Evolutionary conservation across 1,284 basidiomycete genomes (phyloP).

Genomic region (Moniliella sp.): DNA sequence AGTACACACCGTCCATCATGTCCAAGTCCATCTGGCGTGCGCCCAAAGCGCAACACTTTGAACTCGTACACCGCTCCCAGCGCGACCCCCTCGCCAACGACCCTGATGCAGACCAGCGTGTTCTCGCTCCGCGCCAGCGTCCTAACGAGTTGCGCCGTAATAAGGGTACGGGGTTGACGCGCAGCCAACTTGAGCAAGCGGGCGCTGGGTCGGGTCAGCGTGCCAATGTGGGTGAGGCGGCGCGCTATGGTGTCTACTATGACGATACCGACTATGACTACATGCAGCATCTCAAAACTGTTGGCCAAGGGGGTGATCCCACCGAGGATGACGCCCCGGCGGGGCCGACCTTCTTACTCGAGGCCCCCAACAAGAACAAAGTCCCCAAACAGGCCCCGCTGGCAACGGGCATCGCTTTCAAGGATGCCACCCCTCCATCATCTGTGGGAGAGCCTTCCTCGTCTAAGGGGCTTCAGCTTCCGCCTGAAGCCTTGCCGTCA

Average conservation of each 20-base stretch:
- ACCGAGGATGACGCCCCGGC: not conserved
- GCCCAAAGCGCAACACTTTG: constrained; percentile 71
- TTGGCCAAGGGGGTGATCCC: not conserved
- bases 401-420: not conserved
- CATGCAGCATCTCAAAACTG: constrained; percentile 70
- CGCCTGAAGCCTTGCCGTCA: not conserved
- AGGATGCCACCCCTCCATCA: not conserved
- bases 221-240: constrained; percentile 54
- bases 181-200: constrained; percentile 45
- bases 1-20: not conserved
- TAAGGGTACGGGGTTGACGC: constrained; percentile 54
- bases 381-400: not conserved
- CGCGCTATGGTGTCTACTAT: constrained; percentile 73
- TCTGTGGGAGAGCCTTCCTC: not conserved
- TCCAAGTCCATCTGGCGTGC: constrained; percentile 56
- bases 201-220: constrained; percentile 34
- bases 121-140: constrained; percentile 59
- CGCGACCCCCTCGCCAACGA: constrained; percentile 87
- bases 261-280: constrained; percentile 98
- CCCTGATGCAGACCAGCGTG: constrained; percentile 64
- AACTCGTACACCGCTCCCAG: constrained; percentile 93
- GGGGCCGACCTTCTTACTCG: no score
- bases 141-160: constrained; percentile 15
- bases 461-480: not conserved
- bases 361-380: no score